These are phyloP conservation scores for Dorcoceras hygrometricum DNA, from an alignment of 257 asterid species.

Conservation along the genomic window DNA sequence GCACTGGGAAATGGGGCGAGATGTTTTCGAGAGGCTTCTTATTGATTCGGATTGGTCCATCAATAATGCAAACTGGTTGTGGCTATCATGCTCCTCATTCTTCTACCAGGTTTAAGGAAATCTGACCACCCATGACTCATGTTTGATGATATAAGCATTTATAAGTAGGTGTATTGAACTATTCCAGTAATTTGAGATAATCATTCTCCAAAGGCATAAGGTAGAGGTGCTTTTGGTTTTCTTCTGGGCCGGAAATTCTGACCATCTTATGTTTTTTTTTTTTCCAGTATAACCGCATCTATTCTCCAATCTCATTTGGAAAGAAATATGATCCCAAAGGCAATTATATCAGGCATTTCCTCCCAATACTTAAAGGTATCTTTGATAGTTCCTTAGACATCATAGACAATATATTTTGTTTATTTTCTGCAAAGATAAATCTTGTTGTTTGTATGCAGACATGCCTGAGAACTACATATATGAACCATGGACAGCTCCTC, in stretches of 20 bases:
- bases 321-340: conserved; percentile 90
- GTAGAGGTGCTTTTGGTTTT: neutral
- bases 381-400: conserved; percentile 14
- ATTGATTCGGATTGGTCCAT: conserved; percentile 96
- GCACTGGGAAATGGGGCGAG: conserved; percentile 97
- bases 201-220: neutral
- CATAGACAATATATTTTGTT: conserved; percentile 21
- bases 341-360: conserved; percentile 76
- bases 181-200: neutral
- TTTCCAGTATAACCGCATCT: conserved; percentile 78
- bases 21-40: conserved; percentile 89
- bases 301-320: conserved; percentile 92
- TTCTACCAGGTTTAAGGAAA: conserved; percentile 71
- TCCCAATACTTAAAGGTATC: conserved; percentile 80
- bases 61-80: conserved; percentile 93
- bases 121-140: neutral
- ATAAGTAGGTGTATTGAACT: neutral
- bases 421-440: conserved; percentile 7
- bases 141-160: conserved; percentile 4
- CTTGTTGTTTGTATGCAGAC: conserved; percentile 43
- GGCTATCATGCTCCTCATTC: conserved; percentile 96
- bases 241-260: conserved; percentile 11
- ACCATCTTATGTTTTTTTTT: conserved; percentile 19
- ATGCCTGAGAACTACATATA: conserved; percentile 96
- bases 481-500: conserved; percentile 96